These are phyloP conservation scores for Oryza meridionalis DNA, from an alignment of 176 grass and related monocot genomes.

Conservation along the genomic window DNA sequence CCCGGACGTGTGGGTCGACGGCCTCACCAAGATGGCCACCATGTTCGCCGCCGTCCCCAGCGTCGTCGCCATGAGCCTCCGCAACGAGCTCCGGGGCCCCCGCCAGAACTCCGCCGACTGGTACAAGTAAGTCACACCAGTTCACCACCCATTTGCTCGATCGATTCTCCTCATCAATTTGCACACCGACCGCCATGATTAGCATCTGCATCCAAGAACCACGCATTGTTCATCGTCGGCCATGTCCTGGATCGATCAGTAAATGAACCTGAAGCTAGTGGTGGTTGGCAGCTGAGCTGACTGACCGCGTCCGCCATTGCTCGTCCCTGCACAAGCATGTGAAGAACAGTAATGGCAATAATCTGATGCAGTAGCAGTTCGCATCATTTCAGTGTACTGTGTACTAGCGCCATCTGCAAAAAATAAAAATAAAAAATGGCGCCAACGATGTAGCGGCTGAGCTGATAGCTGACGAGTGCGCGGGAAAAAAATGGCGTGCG, in stretches of 20 bases:
- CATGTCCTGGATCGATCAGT: slow-evolving; percentile 22
- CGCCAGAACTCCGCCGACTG: slow-evolving; percentile 71
- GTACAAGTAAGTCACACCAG: slow-evolving; percentile 64
- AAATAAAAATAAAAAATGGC: not conserved
- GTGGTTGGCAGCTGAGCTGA: slow-evolving; percentile 39
- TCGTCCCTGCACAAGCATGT: slow-evolving; percentile 33
- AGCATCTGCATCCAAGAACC: not conserved
- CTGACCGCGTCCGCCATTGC: slow-evolving; percentile 4
- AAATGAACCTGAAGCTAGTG: slow-evolving; percentile 27
- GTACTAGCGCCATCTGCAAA: not conserved
- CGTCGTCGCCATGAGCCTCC: slow-evolving; percentile 90
- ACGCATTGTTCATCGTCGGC: not conserved
- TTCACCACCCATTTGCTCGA: too few relatives aligned
- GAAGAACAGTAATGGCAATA: slow-evolving; percentile 31
- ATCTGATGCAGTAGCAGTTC: not conserved
- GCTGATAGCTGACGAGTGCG: not conserved
- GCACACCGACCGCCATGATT: not conserved
- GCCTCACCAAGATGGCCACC: slow-evolving; percentile 70
- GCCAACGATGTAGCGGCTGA: not conserved
- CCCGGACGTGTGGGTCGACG: slow-evolving; percentile 73
- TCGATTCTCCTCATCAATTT: not conserved
- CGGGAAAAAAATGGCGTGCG: not conserved
- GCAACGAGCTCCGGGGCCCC: slow-evolving; percentile 83
- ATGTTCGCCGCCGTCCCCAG: slow-evolving; percentile 50
- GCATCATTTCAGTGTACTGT: slow-evolving; percentile 6